Evolutionary conservation across 1,284 basidiomycete genomes (phyloP), one percentile per base, ranked within the genome.

Genomic region (Cystobasidium pallidum): DNA sequence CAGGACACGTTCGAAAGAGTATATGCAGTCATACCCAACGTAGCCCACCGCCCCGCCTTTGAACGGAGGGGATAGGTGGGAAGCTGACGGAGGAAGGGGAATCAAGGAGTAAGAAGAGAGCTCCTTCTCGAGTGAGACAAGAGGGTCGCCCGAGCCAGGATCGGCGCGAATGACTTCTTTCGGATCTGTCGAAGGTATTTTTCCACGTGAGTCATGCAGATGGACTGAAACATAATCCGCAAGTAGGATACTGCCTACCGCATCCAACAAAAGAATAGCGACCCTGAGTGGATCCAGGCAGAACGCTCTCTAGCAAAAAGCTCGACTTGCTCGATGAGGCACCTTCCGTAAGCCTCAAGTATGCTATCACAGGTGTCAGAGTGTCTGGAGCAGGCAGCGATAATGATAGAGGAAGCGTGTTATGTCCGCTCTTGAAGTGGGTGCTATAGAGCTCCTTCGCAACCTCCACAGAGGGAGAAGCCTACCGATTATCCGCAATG

Each of bases 251-350:
- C 17, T 21, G 24, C 51, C 3, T 78, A 93, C 93, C 91, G 80
- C 93, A 88, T 65, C 96, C 96, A 73, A 99, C 90, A 83, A 98
- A 99, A 79, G 91, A 94, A 82, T 96, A 99, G 72, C 96, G 86
- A 45, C 91, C 93, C 66, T 96, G 84, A 80, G 88, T 92, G 83
- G 97, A 92, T 61, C 94, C 95, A 32, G 88, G 90, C 26, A 92
- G 85, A 54, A 99, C 91, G 66, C 91, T 94, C 82, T 98, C 94
- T 47, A 98, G 85, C 52, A 98, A 82, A 81, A 96, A 98, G 80
- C 91, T 93, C 66, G 81, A 58, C 21, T 51, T 43, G 36, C 65
- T 54, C 19, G 63, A 32, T n/a, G 32, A 70, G 6, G 75, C 90
- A 76, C 94, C 92, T 79, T 94, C 88, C 6, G 94, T 89, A 74